phyloP scores from a whole-genome alignment of 345 rosid genomes.

The Pugionium dolabratum region DNA sequence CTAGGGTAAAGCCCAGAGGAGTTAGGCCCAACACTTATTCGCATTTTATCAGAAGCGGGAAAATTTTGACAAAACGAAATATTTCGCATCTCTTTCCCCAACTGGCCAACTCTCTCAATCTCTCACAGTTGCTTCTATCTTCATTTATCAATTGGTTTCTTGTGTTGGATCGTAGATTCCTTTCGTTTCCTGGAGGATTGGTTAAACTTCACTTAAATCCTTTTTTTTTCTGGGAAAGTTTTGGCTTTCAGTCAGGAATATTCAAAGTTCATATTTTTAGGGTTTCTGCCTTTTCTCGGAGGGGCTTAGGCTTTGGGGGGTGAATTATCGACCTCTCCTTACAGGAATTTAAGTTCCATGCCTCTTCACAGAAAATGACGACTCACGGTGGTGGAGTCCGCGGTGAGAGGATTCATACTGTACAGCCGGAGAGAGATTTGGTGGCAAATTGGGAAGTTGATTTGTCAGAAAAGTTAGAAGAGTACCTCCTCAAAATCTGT shows the following conservation, averaged over 20 bases:
- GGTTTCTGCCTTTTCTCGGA: conserved; percentile 20
- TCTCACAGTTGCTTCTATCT: conserved; percentile 1
- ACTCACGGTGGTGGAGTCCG: conserved; percentile 33
- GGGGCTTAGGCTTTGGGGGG: conserved; percentile 12
- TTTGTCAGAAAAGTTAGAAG: conserved; percentile 81
- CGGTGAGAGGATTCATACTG: conserved; percentile 53
- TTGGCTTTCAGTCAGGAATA: neutral
- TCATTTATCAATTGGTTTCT: conserved; percentile 8
- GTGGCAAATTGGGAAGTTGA: conserved; percentile 95
- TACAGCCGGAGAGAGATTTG: conserved; percentile 85
- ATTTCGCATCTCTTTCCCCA: conserved; percentile 15
- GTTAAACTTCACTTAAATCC: too few species aligned
- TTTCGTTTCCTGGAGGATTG: neutral
- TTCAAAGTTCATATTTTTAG: conserved; percentile 22
- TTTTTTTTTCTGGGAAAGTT: neutral
- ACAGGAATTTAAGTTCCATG: conserved; percentile 3
- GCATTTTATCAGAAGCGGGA: conserved; percentile 37
- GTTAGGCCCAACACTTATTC: conserved; percentile 18
- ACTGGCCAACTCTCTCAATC: conserved; percentile 2
- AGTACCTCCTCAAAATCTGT: conserved; percentile 82
- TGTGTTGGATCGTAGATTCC: neutral
- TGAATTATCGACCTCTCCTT: conserved; percentile 19
- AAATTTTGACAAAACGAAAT: conserved; percentile 19
- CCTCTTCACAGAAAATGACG: conserved; percentile 37
- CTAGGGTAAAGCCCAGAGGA: neutral